Evolutionary conservation across 2,329 filamentous ascomycete species (phyloP).

Genomic region (Colletotrichum sp.): DNA sequence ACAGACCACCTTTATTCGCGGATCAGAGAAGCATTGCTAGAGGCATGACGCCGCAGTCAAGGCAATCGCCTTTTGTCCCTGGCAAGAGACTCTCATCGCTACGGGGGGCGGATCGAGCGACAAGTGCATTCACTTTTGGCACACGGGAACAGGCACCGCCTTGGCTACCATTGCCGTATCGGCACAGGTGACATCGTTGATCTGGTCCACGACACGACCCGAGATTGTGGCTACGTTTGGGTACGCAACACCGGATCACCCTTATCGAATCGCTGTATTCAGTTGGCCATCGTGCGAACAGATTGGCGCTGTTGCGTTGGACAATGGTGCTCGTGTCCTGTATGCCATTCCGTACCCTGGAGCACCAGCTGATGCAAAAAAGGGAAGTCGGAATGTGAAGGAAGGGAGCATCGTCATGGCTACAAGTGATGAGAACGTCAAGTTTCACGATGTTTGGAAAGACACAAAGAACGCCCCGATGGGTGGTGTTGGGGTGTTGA

Average conservation of each 20-base stretch:
- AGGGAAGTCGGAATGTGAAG: constrained; percentile 26
- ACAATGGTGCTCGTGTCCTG: constrained; percentile 77
- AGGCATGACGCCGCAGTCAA: constrained; percentile 88
- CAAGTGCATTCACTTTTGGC: constrained; percentile 95
- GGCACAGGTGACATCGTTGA: constrained; percentile 89
- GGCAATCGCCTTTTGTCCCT: constrained; percentile 95
- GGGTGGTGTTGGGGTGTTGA: constrained; percentile 64
- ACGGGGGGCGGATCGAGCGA: constrained; percentile 95
- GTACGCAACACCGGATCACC: constrained; percentile 81
- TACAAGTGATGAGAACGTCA: constrained; percentile 88
- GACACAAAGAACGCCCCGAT: constrained; percentile 60
- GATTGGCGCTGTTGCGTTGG: constrained; percentile 85
- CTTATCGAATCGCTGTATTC: constrained; percentile 89
- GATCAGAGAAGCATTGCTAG: constrained; percentile 74
- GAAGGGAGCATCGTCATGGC: constrained; percentile 83
- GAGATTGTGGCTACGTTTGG: constrained; percentile 89
- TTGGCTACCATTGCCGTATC: constrained; percentile 91
- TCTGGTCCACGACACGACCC: constrained; percentile 84
- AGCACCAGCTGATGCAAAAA: constrained; percentile 32
- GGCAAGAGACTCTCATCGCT: constrained; percentile 85
- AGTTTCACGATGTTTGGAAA: constrained; percentile 96
- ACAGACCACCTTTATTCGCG: constrained; percentile 55
- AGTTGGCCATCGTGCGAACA: constrained; percentile 92
- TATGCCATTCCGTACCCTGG: constrained; percentile 87
- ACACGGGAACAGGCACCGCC: constrained; percentile 80